Base-by-base conservation (phyloP, 2,329 filamentous ascomycete species). In the Didymella arachidicola region DNA sequence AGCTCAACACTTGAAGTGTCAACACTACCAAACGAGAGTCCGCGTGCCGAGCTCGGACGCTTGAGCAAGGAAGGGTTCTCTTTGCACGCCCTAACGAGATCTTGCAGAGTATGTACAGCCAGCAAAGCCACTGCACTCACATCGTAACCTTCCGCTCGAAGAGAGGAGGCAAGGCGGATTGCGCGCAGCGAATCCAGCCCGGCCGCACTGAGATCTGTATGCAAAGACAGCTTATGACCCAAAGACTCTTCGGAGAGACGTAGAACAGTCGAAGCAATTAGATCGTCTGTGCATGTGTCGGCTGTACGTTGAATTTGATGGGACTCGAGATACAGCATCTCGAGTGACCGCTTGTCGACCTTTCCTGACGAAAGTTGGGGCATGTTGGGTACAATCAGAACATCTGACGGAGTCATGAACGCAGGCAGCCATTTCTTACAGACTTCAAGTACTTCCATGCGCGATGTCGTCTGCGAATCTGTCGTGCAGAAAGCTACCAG, bases 301-400 rank as follows among this genome's bases (percentile, higher is more conserved):
- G 10, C 56, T 14, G 22, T 8, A 5, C 41, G 29, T 10, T 65
- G 63, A 59, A 72, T 64, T 26, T 54, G 39, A 18, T 54, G 42
- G 14, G 50, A 59, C 30, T 74, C 67, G n/a, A 72, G 65, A 65
- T 89, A 91, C 7, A 85, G 79, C 1, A 79, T 72, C 64, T 87
- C 82, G 7, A 97, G 78, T 12, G 75, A 77, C 66, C 87, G 89
- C 50, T 87, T 87, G 69, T 97, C 90, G 14, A 93, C 83, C 71
- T 97, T 97, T 0, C 93, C 93, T 0, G 92, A 96, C 2, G 92
- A 82, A 19, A 97, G 79, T 51, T 89, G 87, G 0, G 92, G 92
- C 55, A 97, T 88, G 8, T 83, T 79, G 0, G 81, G 65, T 61
- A 90, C 78, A 1, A 90, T 69, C 0, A 92, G 75, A 25, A 96